Evolutionary conservation across 768 basidiomycete genomes (phyloP).

Genomic region (Symmetrospora coprosmae): DNA sequence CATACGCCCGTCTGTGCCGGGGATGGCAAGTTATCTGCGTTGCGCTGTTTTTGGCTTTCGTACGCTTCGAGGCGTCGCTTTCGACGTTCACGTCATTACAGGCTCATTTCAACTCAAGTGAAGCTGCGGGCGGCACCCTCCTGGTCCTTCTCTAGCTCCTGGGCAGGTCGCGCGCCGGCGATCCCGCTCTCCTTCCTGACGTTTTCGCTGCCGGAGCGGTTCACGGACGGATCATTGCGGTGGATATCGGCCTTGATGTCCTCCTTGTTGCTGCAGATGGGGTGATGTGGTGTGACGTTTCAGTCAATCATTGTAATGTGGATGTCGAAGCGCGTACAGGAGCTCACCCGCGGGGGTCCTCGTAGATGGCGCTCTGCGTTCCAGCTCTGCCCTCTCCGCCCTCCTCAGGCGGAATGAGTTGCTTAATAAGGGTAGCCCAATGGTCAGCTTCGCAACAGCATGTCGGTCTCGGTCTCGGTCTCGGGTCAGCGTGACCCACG

Average conservation of each 20-base stretch:
- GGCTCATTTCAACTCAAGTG: too few species aligned
- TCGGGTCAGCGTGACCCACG: background rate
- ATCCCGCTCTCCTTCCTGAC: slow-evolving; percentile 6
- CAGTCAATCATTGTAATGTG: too few species aligned
- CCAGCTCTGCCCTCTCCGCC: slow-evolving; percentile 1
- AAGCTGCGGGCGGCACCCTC: too few species aligned
- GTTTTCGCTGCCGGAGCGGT: slow-evolving; percentile 1
- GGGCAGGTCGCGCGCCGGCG: background rate
- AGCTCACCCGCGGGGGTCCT: slow-evolving; percentile 14
- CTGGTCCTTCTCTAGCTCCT: slow-evolving; percentile 7
- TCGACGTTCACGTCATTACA: too few species aligned
- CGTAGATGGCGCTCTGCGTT: slow-evolving; percentile 1
- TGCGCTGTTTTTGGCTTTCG: too few species aligned
- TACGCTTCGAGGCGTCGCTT: too few species aligned
- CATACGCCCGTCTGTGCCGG: too few species aligned
- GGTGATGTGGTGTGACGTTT: too few species aligned
- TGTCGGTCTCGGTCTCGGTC: background rate
- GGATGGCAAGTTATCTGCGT: too few species aligned
- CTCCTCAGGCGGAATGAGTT: slow-evolving; percentile 12
- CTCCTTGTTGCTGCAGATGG: background rate
- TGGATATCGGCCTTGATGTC: slow-evolving; percentile 10
- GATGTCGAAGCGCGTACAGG: too few species aligned
- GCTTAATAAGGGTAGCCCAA: background rate
- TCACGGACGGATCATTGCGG: background rate
- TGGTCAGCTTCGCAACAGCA: background rate